Evolutionary conservation across 2,329 filamentous ascomycete species (phyloP), one percentile per base, ranked within the genome.

Genomic region (Mollisiaceae sp.): DNA sequence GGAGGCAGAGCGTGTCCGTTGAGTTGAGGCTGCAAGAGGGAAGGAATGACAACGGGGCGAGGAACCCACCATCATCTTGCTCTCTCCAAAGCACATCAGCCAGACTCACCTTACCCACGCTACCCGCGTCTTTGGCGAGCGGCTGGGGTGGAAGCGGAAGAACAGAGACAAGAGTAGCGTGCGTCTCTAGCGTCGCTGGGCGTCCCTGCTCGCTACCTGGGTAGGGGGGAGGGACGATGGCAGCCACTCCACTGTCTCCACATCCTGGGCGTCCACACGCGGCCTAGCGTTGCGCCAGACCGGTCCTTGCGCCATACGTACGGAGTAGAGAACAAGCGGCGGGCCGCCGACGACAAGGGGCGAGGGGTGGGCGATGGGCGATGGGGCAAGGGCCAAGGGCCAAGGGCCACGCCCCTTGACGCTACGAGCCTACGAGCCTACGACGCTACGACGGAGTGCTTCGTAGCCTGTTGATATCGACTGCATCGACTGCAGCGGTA

Each of bases 61-160:
- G 27, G 27, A 32, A 20, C 4, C 52, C 15, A 35, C n/a, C 9
- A 50, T 22, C 20, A 50, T 41, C 4, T 41, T 41, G 15, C 38
- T 41, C 38, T 41, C 15, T 12, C 4, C 38, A 50, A 20, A 20
- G 45, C 11, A 50, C 45, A 50, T 50, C 45, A 50, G 35, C 35
- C 22, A 22, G 56, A 59, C 57, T 59, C 50, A 62, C 60, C 60
- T 62, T 24, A 62, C 60, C 60, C 60, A 56, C 36, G 47, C 59
- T 52, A 39, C 38, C 45, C 15, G 41, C 6, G 27, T 32, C 27
- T 32, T 32, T 32, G 27, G 27, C 27, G 27, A 32, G 27, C 27
- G 27, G 27, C 27, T 32, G 27, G 27, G 27, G 27, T 32, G 27
- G 3, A 32, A 32, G 27, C 27, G 27, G 27, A 32, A 32, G 27